Percentiles rank a stretch among this genome's conserved stretches.
These are phyloP conservation scores for Papilionanthe hybrid DNA, from an alignment of 116 monocot genomes.

Conservation along the genomic window DNA sequence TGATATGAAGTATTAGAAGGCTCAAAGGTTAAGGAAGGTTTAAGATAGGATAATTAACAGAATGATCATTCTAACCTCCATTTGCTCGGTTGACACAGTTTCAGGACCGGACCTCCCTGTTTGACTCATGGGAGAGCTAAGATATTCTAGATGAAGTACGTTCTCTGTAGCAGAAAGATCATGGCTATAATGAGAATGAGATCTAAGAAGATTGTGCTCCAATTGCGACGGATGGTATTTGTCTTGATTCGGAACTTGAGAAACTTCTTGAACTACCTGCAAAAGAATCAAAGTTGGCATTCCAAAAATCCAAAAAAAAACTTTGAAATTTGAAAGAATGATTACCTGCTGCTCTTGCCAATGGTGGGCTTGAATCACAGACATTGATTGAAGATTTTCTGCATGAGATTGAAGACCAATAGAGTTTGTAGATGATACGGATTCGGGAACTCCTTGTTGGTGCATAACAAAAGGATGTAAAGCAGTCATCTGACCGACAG, in stretches of 20 bases:
- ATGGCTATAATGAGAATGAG: slow-evolving; percentile 32
- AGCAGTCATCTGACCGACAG: slow-evolving; percentile 53
- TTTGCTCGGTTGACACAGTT: slow-evolving; percentile 25
- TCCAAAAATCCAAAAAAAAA: neutral
- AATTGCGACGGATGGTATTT: slow-evolving; percentile 32
- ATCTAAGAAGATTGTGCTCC: slow-evolving; percentile 27
- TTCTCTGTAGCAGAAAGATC: slow-evolving; percentile 31
- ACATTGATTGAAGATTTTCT: slow-evolving; percentile 36
- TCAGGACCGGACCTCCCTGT: slow-evolving; percentile 22
- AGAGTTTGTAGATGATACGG: slow-evolving; percentile 42
- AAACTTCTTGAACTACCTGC: slow-evolving; percentile 33
- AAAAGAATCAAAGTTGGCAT: slow-evolving; percentile 13
- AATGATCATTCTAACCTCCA: slow-evolving; percentile 23
- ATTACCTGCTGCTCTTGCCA: slow-evolving; percentile 62
- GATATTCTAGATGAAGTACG: slow-evolving; percentile 27
- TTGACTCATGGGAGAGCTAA: slow-evolving; percentile 23
- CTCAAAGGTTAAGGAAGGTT: neutral
- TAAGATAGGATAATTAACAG: neutral
- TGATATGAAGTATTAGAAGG: slow-evolving; percentile 13
- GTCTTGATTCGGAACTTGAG: slow-evolving; percentile 28
- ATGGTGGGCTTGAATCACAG: slow-evolving; percentile 26
- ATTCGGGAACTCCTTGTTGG: slow-evolving; percentile 54
- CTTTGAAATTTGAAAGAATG: neutral
- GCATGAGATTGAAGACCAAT: slow-evolving; percentile 36
- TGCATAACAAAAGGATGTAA: slow-evolving; percentile 71